Conservation (phyloP, 495 filamentous ascomycete genomes). For the Glarea lozoyensis region DNA sequence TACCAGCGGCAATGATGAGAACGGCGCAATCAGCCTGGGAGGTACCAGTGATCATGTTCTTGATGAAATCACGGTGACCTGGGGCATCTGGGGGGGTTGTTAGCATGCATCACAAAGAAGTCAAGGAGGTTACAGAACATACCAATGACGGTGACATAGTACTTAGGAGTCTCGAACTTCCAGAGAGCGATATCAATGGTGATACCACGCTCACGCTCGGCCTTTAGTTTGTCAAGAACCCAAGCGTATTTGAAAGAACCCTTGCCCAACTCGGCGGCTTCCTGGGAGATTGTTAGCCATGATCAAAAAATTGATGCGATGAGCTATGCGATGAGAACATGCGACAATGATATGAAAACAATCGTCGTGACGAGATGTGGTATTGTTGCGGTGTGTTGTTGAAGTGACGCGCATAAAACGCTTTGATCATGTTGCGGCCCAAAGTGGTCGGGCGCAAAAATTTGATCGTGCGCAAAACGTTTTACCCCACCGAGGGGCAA, state of each 20-base stretch:
- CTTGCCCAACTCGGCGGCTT: conserved; percentile 99
- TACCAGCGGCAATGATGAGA: conserved; percentile 99
- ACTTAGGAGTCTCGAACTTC: conserved; percentile 99
- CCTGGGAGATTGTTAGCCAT: conserved; percentile 36
- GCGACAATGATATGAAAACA: conserved; percentile 9
- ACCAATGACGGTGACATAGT: conserved; percentile 99
- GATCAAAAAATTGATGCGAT: conserved; percentile 11
- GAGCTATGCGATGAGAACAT: too few relatives aligned
- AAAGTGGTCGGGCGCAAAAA: conserved; percentile 17
- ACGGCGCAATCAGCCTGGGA: conserved; percentile 99
- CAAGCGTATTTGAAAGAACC: conserved; percentile 99
- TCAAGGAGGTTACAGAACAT: conserved; percentile 29
- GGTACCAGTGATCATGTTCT: conserved; percentile 99
- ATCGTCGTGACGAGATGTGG: conserved; percentile 8
- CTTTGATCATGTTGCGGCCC: not conserved
- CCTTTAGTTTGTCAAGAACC: conserved; percentile 99
- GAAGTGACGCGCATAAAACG: not conserved
- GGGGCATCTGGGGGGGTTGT: conserved; percentile 68
- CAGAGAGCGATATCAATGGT: conserved; percentile 99
- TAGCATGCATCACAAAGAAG: too few relatives aligned
- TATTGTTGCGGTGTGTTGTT: too few relatives aligned
- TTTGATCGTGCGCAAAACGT: conserved; percentile 12
- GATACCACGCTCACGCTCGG: conserved; percentile 99
- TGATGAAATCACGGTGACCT: conserved; percentile 99
- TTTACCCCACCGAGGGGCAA: conserved; percentile 23